Percentiles rank a stretch among this genome's conserved stretches.
These are phyloP conservation scores for Lathyrus oleraceus DNA, from an alignment of 306 rosid genomes.

Conservation along the genomic window DNA sequence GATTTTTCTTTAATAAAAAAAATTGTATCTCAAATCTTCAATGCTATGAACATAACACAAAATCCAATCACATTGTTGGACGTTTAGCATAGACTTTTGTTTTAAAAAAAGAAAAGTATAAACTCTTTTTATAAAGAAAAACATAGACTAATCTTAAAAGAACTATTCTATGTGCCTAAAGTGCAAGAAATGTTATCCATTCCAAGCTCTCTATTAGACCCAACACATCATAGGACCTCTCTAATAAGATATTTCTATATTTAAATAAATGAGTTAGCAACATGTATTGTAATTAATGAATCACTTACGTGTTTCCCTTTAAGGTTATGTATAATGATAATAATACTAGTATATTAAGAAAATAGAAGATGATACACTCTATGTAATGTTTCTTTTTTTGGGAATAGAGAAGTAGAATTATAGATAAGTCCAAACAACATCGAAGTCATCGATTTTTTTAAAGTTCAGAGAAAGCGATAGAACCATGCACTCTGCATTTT, in stretches of 20 bases:
- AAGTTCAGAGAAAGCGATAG: slow-evolving; percentile 36
- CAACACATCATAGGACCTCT: background rate
- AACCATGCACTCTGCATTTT: slow-evolving; percentile 26
- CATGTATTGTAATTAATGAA: too few species aligned
- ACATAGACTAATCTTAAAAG: background rate
- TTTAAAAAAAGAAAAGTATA: too few species aligned
- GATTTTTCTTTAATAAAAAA: too few species aligned
- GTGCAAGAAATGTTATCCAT: background rate
- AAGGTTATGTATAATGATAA: background rate
- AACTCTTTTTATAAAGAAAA: too few species aligned
- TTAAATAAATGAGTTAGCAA: background rate
- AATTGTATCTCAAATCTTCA: too few species aligned
- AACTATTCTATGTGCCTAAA: background rate
- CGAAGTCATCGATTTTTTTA: slow-evolving; percentile 41
- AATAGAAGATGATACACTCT: slow-evolving; percentile 6
- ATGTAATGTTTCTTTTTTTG: slow-evolving; percentile 1
- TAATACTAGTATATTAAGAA: background rate
- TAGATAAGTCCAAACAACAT: slow-evolving; percentile 28
- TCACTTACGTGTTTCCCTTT: background rate
- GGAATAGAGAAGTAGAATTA: slow-evolving; percentile 24
- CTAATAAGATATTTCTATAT: background rate
- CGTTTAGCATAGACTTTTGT: too few species aligned
- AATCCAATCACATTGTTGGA: too few species aligned
- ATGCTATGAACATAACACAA: too few species aligned
- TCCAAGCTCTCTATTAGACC: background rate